These are phyloP conservation scores for Emergomyces africanus DNA, from an alignment of 2,329 filamentous ascomycete genomes.

Conservation along the genomic window DNA sequence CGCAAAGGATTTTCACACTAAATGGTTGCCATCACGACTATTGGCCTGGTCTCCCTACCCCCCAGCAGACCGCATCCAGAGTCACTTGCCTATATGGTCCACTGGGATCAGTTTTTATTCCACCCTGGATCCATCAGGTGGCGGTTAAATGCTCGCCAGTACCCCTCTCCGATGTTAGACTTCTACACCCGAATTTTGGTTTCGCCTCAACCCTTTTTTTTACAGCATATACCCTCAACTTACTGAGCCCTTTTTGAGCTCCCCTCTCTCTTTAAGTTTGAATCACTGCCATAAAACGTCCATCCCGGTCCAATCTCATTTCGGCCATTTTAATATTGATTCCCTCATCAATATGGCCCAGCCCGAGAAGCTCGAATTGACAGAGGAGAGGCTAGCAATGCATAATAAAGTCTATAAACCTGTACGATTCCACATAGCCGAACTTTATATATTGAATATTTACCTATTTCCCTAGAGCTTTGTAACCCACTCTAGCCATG, in stretches of 20 bases:
- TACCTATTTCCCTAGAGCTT: not conserved
- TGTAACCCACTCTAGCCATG: not conserved
- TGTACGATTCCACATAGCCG: not conserved
- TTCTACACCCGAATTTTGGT: not conserved
- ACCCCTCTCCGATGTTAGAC: not conserved
- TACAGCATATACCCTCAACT: not conserved
- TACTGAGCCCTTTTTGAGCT: not conserved
- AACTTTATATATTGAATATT: not conserved
- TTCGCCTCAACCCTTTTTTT: not conserved
- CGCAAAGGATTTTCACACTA: not conserved
- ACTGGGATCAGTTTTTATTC: not conserved
- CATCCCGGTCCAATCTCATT: not conserved
- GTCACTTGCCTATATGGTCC: not conserved
- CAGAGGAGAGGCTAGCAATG: not conserved
- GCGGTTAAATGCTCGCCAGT: not conserved
- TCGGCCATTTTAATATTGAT: not conserved
- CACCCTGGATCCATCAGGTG: not conserved
- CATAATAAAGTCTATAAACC: not conserved
- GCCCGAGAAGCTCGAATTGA: not conserved
- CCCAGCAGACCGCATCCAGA: not conserved
- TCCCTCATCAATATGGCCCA: not conserved
- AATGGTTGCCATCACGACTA: not conserved
- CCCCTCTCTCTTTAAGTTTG: not conserved
- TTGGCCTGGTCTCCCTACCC: not conserved
- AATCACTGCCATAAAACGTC: not conserved